Percentiles rank a stretch among this genome's conserved stretches.
phyloP scores from a whole-genome alignment of 176 grass and related monocot species.

The Microstegium vimineum region DNA sequence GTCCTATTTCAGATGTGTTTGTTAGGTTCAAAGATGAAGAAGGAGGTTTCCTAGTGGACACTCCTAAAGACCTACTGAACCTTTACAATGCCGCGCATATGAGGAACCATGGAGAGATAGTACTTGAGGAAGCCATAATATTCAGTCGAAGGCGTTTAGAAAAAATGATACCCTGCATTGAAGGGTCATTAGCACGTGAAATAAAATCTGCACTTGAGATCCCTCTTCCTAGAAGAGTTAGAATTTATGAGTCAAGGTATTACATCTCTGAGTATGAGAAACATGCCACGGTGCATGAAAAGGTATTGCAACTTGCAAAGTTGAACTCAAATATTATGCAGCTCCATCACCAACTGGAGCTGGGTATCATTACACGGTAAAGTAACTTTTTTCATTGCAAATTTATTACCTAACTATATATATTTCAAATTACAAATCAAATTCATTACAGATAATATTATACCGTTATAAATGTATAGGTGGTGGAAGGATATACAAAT shows the following conservation, averaged over 20 bases:
- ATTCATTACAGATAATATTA: not conserved
- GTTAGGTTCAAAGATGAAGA: not conserved
- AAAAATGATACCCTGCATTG: not conserved
- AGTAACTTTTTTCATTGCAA: not conserved
- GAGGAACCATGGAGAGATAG: not conserved
- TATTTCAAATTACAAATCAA: not conserved
- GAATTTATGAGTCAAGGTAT: not conserved
- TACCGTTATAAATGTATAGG: not conserved
- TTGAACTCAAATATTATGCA: conserved; percentile 14
- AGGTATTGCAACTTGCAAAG: not conserved
- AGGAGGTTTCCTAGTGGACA: not conserved
- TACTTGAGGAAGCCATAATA: not conserved
- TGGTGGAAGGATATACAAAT: not conserved
- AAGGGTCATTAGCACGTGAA: not conserved
- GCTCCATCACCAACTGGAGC: not conserved
- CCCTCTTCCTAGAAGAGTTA: not conserved
- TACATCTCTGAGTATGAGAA: not conserved
- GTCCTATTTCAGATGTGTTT: not conserved
- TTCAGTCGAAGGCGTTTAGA: not conserved
- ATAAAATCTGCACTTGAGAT: not conserved
- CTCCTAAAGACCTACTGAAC: not conserved
- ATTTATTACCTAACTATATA: not conserved
- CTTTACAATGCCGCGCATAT: not conserved
- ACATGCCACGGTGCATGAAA: not conserved
- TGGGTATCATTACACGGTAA: not conserved